Conservation (phyloP, 2,329 filamentous ascomycete genomes). For the Tolypocladium capitatum region DNA sequence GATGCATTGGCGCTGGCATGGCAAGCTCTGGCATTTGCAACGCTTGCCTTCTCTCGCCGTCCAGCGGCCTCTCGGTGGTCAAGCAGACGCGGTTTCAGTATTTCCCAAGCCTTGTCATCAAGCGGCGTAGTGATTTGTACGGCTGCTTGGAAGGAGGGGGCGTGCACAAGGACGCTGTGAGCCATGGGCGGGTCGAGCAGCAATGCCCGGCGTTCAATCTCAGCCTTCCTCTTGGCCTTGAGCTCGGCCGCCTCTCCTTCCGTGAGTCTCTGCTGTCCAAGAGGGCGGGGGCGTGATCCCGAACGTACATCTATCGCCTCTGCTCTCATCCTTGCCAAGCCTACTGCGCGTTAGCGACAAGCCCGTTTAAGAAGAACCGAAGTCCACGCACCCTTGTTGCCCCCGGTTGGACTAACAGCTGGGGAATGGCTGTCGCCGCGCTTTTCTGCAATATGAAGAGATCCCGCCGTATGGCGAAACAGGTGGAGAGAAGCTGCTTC, state of each 20-base stretch:
- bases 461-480: not conserved
- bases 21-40: not conserved
- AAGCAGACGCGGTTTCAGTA: slow-evolving; percentile 53
- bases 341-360: not conserved
- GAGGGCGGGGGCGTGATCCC: slow-evolving; percentile 4
- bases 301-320: not conserved
- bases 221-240: slow-evolving; percentile 49
- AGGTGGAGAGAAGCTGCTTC: not conserved
- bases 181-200: slow-evolving; percentile 52
- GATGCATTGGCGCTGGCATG: not conserved
- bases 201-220: slow-evolving; percentile 59
- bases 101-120: slow-evolving; percentile 55
- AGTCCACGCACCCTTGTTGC: not conserved
- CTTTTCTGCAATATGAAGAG: not conserved
- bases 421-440: not conserved
- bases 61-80: slow-evolving; percentile 40
- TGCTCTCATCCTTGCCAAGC: not conserved
- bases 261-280: slow-evolving; percentile 33
- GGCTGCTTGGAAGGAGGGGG: slow-evolving; percentile 62
- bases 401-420: not conserved
- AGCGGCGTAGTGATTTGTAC: slow-evolving; percentile 56
- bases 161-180: slow-evolving; percentile 49
- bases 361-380: no score
- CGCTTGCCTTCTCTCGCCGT: not conserved
- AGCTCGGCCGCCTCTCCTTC: slow-evolving; percentile 49